phyloP scores from a whole-genome alignment of 2,329 filamentous ascomycete species.

The Sclerotinia sclerotiorum region DNA sequence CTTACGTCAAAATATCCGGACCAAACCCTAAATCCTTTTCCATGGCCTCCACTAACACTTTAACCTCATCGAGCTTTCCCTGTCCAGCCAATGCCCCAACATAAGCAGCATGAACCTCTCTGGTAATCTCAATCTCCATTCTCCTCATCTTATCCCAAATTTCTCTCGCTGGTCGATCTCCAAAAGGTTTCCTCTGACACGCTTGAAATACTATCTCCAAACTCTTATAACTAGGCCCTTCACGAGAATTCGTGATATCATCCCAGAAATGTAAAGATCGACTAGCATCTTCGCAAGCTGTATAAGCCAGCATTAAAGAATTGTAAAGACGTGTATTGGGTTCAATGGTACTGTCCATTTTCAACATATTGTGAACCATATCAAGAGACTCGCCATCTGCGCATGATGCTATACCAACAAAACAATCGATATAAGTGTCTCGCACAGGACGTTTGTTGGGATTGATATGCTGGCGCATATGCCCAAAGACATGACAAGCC shows the following conservation, averaged over 20 bases:
- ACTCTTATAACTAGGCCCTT: slow-evolving; percentile 81
- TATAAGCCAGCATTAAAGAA: slow-evolving; percentile 83
- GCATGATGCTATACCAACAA: slow-evolving; percentile 69
- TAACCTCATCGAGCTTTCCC: slow-evolving; percentile 66
- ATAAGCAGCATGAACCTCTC: slow-evolving; percentile 73
- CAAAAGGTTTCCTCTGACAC: slow-evolving; percentile 63
- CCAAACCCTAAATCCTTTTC: slow-evolving; percentile 63
- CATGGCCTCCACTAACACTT: slow-evolving; percentile 65
- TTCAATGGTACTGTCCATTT: slow-evolving; percentile 82
- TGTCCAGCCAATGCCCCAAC: slow-evolving; percentile 73
- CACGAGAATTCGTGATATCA: slow-evolving; percentile 76
- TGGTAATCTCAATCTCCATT: slow-evolving; percentile 78
- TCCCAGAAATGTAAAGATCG: slow-evolving; percentile 78
- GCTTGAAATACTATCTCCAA: slow-evolving; percentile 78
- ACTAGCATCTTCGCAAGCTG: slow-evolving; percentile 62
- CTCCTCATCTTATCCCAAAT: slow-evolving; percentile 70
- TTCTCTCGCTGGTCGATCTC: slow-evolving; percentile 60
- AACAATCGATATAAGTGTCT: slow-evolving; percentile 74
- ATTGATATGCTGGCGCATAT: slow-evolving; percentile 81
- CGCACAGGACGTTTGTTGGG: slow-evolving; percentile 62
- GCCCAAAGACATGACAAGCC: slow-evolving; percentile 81
- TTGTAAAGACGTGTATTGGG: slow-evolving; percentile 76
- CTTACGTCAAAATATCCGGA: slow-evolving; percentile 72
- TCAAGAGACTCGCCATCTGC: slow-evolving; percentile 65
- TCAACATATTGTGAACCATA: slow-evolving; percentile 88